Conservation (phyloP, 169 alveolate species). For the Babesia ovata region DNA sequence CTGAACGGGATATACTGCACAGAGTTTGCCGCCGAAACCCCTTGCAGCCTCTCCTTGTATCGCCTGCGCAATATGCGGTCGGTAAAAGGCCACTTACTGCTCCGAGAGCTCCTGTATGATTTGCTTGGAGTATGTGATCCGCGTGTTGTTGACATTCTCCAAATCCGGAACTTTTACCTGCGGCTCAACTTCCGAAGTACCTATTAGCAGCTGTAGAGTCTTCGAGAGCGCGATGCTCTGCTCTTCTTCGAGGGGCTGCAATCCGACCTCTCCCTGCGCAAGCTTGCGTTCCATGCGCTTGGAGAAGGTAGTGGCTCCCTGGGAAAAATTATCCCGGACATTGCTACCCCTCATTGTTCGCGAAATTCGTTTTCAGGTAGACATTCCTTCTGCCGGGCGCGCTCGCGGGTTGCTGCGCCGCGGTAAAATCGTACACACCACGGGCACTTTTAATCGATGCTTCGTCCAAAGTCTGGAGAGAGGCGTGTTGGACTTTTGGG, state of each 20-base stretch:
- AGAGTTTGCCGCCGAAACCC: constrained; percentile 54
- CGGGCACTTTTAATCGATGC: not conserved
- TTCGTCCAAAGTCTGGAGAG: not conserved
- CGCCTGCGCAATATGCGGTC: constrained; percentile 22
- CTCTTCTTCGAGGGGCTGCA: constrained; percentile 31
- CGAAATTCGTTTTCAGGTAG: constrained; percentile 1
- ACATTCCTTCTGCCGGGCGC: constrained; percentile 3
- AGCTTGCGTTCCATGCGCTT: constrained; percentile 49
- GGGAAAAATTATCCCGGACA: constrained; percentile 21
- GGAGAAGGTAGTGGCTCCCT: constrained; percentile 27
- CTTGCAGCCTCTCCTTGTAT: constrained; percentile 55
- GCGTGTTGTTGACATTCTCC: constrained; percentile 7
- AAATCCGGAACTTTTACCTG: not conserved
- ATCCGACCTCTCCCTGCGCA: constrained; percentile 39
- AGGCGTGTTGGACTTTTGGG: constrained; percentile 15
- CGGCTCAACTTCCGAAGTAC: constrained; percentile 7
- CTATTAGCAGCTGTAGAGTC: constrained; percentile 38
- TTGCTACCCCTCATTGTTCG: constrained; percentile 30
- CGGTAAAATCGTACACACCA: constrained; percentile 37
- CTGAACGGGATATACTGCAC: constrained; percentile 65
- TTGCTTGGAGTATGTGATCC: constrained; percentile 46
- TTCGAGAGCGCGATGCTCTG: constrained; percentile 27
- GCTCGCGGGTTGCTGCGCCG: constrained; percentile 6
- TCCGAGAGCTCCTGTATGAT: constrained; percentile 45
- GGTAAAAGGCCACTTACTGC: constrained; percentile 12